These are phyloP conservation scores for Tylopilus felleus DNA, from an alignment of 768 basidiomycete species.

Conservation along the genomic window DNA sequence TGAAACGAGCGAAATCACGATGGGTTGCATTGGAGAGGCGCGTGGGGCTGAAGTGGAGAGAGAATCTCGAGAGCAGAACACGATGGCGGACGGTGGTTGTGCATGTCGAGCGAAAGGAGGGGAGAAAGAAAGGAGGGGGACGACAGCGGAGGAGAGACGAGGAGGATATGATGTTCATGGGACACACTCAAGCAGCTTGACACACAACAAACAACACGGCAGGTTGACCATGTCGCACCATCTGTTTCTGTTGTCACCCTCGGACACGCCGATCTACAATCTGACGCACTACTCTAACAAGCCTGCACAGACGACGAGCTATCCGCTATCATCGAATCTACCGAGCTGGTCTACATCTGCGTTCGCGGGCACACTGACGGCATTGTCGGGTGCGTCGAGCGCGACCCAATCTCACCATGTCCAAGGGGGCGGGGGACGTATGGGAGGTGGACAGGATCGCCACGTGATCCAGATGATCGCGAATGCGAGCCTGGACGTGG, in stretches of 20 bases:
- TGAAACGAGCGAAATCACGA: conserved; percentile 9
- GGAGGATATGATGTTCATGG: conserved; percentile 1
- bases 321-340: conserved; percentile 76
- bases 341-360: conserved; percentile 91
- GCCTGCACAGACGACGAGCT: conserved; percentile 54
- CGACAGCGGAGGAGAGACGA: conserved; percentile 16
- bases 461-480: conserved; percentile 99
- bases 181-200: not conserved
- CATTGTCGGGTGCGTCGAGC: conserved; percentile 80
- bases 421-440: conserved; percentile 58
- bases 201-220: conserved; percentile 12
- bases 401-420: conserved; percentile 60
- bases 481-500: conserved; percentile 90
- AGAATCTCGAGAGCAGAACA: not conserved
- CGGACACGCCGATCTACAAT: conserved; percentile 82
- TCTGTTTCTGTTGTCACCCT: conserved; percentile 79
- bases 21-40: conserved; percentile 22
- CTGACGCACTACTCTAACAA: conserved; percentile 81
- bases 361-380: conserved; percentile 85
- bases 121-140: not conserved
- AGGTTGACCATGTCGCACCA: conserved; percentile 70
- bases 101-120: too few species aligned
- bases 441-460: conserved; percentile 80
- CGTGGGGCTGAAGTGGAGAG: conserved; percentile 18
- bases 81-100: conserved; percentile 5